Conservation (phyloP, 164 flowering plant genomes). For the Berberis vulgaris region DNA sequence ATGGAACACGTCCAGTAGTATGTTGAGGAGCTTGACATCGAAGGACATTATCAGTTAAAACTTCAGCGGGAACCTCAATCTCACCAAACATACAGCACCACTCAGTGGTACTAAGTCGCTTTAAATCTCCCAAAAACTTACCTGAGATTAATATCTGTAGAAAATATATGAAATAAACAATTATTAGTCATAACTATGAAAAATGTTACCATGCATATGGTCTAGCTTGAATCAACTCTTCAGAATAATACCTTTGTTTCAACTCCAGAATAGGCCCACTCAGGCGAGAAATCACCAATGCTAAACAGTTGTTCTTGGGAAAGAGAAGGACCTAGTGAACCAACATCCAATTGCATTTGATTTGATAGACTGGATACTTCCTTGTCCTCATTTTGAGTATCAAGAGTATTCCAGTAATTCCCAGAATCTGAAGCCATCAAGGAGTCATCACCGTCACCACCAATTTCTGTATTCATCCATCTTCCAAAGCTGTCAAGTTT, state of each 20-base stretch:
- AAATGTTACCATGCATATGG: neutral
- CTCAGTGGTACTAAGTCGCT: constrained; percentile 15
- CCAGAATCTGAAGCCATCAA: constrained; percentile 57
- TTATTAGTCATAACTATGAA: constrained; percentile 5
- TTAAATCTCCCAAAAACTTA: constrained; percentile 33
- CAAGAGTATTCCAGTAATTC: constrained; percentile 48
- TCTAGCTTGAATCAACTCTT: neutral
- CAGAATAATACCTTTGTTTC: constrained; percentile 47
- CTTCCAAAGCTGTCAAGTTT: constrained; percentile 69
- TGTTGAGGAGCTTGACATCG: constrained; percentile 62
- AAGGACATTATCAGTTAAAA: constrained; percentile 32
- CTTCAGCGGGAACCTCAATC: constrained; percentile 61
- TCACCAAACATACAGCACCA: constrained; percentile 94
- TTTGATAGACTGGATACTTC: constrained; percentile 48
- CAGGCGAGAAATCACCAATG: constrained; percentile 61
- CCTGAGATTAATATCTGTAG: constrained; percentile 46
- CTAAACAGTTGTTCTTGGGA: constrained; percentile 68
- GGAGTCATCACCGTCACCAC: constrained; percentile 55
- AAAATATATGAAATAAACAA: constrained; percentile 20
- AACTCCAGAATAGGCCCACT: constrained; percentile 53
- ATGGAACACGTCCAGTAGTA: constrained; percentile 57
- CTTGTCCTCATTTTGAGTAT: constrained; percentile 35
- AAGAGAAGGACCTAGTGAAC: constrained; percentile 56
- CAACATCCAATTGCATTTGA: constrained; percentile 51
- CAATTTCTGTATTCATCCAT: constrained; percentile 69